Conservation (phyloP, 306 rosid species). For the Cucumis hystrix region DNA sequence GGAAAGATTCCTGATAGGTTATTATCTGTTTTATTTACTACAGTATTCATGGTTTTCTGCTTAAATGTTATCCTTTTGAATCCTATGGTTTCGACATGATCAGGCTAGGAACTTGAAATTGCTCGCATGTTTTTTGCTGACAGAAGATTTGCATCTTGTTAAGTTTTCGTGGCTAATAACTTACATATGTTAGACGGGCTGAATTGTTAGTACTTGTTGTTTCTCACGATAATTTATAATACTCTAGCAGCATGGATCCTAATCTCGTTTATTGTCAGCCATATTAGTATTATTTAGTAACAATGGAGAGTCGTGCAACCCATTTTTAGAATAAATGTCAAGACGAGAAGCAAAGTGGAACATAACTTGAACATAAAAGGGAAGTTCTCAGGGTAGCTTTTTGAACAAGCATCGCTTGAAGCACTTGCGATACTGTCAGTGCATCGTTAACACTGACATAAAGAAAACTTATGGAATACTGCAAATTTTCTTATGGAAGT, state of each 20-base stretch:
- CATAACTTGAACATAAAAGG: not conserved
- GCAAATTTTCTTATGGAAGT: not conserved
- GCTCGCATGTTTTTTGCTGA: not conserved
- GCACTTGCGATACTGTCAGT: not conserved
- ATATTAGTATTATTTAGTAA: no score
- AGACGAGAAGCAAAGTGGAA: not conserved
- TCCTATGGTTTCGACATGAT: not conserved
- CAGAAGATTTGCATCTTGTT: not conserved
- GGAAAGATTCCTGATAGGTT: slow-evolving; percentile 35
- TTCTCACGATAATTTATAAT: no score
- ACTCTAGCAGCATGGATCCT: not conserved
- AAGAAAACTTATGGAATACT: not conserved
- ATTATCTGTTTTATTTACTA: not conserved
- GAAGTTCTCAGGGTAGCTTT: not conserved
- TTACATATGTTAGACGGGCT: not conserved
- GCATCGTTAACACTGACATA: no score
- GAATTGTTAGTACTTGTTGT: not conserved
- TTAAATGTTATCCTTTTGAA: not conserved
- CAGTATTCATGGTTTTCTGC: not conserved
- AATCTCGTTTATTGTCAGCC: not conserved
- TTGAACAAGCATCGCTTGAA: not conserved
- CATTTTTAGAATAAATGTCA: not conserved
- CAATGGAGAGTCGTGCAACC: not conserved
- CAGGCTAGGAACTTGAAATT: not conserved
- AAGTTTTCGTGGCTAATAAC: not conserved